These are phyloP conservation scores for Neonectria punicea DNA, from an alignment of 2,329 filamentous ascomycete genomes.

Conservation along the genomic window DNA sequence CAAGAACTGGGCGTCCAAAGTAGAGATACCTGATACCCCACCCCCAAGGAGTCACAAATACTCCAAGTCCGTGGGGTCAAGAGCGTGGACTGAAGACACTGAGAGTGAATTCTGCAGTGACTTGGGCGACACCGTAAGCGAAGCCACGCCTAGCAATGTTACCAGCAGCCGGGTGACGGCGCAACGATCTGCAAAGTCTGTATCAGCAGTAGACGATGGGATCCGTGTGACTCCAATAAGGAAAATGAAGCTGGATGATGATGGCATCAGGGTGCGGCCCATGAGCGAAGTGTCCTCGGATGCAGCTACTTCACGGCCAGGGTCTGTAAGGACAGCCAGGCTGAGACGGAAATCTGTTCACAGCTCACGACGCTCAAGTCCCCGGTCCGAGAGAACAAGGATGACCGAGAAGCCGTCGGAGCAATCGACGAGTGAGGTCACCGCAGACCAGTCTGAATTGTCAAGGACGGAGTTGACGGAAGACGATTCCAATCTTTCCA, in stretches of 20 bases:
- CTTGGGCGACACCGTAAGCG: slow-evolving; percentile 41
- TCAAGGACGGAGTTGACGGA: slow-evolving; percentile 31
- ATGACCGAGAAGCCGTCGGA: slow-evolving; percentile 36
- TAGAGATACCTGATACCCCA: slow-evolving; percentile 60
- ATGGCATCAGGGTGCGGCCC: slow-evolving; percentile 47
- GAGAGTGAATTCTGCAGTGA: slow-evolving; percentile 45
- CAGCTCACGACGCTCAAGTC: slow-evolving; percentile 37
- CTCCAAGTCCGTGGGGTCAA: slow-evolving; percentile 49
- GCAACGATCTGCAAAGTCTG: slow-evolving; percentile 38
- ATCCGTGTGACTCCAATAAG: slow-evolving; percentile 56
- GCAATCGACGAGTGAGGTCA: slow-evolving; percentile 28
- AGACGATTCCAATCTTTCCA: slow-evolving; percentile 35
- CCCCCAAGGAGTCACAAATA: slow-evolving; percentile 50
- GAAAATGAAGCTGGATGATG: slow-evolving; percentile 45
- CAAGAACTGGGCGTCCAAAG: slow-evolving; percentile 68
- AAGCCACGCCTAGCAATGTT: slow-evolving; percentile 43
- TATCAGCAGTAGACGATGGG: slow-evolving; percentile 51
- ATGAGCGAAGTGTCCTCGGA: slow-evolving; percentile 44
- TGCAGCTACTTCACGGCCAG: slow-evolving; percentile 34
- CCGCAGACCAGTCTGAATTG: slow-evolving; percentile 28
- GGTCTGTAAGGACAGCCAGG: slow-evolving; percentile 38
- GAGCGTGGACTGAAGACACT: slow-evolving; percentile 39
- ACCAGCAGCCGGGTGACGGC: slow-evolving; percentile 35
- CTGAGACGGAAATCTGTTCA: slow-evolving; percentile 44
- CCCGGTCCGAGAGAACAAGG: slow-evolving; percentile 44